Evolutionary conservation across 345 rosid genomes (phyloP).

Genomic region (Melastoma malabathricum): DNA sequence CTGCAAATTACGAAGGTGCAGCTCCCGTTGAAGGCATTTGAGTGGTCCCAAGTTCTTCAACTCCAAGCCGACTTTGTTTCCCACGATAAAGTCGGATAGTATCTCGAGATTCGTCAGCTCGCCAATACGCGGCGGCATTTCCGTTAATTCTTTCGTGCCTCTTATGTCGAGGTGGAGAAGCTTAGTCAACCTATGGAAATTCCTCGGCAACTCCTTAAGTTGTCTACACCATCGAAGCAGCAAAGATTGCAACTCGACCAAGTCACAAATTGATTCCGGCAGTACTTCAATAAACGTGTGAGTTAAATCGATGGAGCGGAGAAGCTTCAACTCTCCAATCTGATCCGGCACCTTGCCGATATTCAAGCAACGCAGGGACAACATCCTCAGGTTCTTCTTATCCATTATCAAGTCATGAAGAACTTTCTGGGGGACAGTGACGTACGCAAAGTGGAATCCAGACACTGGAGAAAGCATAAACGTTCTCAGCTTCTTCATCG

Average conservation of each 20-base stretch:
- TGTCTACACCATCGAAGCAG: neutral
- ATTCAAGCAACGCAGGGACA: neutral
- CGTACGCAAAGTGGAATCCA: fast-evolving
- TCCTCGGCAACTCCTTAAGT: constrained; percentile 3
- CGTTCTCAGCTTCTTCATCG: neutral
- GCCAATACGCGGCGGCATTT: neutral
- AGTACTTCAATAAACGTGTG: neutral
- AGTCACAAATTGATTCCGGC: neutral
- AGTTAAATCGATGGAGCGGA: neutral
- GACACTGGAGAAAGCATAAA: neutral
- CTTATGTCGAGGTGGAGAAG: neutral
- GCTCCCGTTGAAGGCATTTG: neutral
- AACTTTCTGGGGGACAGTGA: neutral
- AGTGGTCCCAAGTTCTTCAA: neutral
- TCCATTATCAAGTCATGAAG: neutral
- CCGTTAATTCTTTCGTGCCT: neutral
- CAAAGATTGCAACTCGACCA: neutral
- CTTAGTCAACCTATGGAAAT: neutral
- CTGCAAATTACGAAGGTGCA: constrained; percentile 2
- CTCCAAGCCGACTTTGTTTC: neutral
- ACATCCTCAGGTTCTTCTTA: neutral
- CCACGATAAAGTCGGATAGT: neutral
- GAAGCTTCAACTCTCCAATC: neutral
- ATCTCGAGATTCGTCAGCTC: neutral
- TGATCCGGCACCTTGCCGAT: neutral